These are phyloP conservation scores for Daldinia vernicosa DNA, from an alignment of 495 filamentous ascomycete species.

Conservation along the genomic window DNA sequence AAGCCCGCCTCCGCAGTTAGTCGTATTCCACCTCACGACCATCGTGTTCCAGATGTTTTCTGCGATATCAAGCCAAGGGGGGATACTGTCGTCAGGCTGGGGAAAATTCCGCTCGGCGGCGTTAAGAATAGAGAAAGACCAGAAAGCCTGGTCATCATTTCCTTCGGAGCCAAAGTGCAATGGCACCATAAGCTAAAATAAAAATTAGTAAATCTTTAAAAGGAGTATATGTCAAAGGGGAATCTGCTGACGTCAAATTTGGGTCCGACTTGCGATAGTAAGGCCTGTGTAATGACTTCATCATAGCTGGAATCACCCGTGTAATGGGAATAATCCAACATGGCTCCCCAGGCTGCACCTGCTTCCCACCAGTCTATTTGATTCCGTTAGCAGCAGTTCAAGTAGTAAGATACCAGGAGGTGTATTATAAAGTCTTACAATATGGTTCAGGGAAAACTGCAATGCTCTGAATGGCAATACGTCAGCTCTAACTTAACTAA, in stretches of 20 bases:
- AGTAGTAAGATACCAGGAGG: neutral
- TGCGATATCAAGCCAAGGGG: slow-evolving; percentile 69
- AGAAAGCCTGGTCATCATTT: slow-evolving; percentile 84
- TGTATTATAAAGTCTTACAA: slow-evolving; percentile 56
- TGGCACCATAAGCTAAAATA: slow-evolving; percentile 68
- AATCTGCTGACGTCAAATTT: too few species aligned
- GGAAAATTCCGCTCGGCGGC: slow-evolving; percentile 80
- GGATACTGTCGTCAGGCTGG: slow-evolving; percentile 61
- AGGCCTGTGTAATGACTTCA: slow-evolving; percentile 68
- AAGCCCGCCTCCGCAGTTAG: slow-evolving; percentile 74
- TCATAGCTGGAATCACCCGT: slow-evolving; percentile 81
- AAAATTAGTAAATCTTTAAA: too few species aligned
- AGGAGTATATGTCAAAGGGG: too few species aligned
- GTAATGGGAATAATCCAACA: slow-evolving; percentile 87
- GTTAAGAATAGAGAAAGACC: slow-evolving; percentile 76
- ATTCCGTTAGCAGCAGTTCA: slow-evolving; percentile 40
- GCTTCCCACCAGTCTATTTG: slow-evolving; percentile 80
- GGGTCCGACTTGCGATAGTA: slow-evolving; percentile 71
- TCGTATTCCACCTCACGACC: slow-evolving; percentile 72
- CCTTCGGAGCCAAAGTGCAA: slow-evolving; percentile 59
- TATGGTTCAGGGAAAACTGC: slow-evolving; percentile 74
- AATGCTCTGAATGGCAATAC: slow-evolving; percentile 48
- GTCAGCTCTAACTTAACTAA: slow-evolving; percentile 21
- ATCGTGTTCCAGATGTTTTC: slow-evolving; percentile 57
- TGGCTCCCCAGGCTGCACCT: slow-evolving; percentile 73